Conservation (phyloP, 257 asterid genomes). For the Linderniella brevidens region DNA sequence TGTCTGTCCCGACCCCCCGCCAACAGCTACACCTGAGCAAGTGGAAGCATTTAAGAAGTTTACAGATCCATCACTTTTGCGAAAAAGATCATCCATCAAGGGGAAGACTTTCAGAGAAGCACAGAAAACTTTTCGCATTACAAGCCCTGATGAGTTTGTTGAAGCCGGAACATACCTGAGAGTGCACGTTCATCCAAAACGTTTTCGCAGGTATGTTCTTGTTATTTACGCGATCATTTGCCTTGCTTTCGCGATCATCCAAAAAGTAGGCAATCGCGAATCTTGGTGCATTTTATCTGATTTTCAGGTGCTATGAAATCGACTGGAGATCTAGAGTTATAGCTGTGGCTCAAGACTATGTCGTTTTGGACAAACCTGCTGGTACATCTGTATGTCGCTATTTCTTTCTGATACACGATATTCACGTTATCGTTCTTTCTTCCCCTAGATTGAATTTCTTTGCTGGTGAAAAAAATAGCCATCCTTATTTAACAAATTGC, state of each 20-base stretch:
- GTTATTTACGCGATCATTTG: not conserved
- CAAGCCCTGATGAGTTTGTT: slow-evolving; percentile 43
- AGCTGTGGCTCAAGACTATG: slow-evolving; percentile 55
- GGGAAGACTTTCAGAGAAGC: slow-evolving; percentile 86
- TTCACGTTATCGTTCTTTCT: too few relatives aligned
- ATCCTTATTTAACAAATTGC: too few relatives aligned
- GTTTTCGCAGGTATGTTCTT: slow-evolving; percentile 66
- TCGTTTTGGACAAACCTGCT: slow-evolving; percentile 90
- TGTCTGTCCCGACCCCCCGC: slow-evolving; percentile 88
- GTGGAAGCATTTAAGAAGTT: slow-evolving; percentile 38
- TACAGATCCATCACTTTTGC: slow-evolving; percentile 58
- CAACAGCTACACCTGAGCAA: slow-evolving; percentile 66
- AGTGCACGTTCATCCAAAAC: slow-evolving; percentile 92
- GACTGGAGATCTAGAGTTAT: slow-evolving; percentile 88
- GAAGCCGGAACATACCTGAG: slow-evolving; percentile 89
- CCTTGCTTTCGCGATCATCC: too few relatives aligned
- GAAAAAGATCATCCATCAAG: slow-evolving; percentile 55
- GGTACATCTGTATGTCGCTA: slow-evolving; percentile 78
- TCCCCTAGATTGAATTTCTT: too few relatives aligned
- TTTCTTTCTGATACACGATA: slow-evolving; percentile 11
- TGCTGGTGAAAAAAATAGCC: too few relatives aligned
- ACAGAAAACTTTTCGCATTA: slow-evolving; percentile 68
- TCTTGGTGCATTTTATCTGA: slow-evolving; percentile 6
- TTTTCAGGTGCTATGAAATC: slow-evolving; percentile 85
- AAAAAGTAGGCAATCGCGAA: not conserved